Conservation (phyloP, 495 filamentous ascomycete species). For the Penicillium waksmanii region DNA sequence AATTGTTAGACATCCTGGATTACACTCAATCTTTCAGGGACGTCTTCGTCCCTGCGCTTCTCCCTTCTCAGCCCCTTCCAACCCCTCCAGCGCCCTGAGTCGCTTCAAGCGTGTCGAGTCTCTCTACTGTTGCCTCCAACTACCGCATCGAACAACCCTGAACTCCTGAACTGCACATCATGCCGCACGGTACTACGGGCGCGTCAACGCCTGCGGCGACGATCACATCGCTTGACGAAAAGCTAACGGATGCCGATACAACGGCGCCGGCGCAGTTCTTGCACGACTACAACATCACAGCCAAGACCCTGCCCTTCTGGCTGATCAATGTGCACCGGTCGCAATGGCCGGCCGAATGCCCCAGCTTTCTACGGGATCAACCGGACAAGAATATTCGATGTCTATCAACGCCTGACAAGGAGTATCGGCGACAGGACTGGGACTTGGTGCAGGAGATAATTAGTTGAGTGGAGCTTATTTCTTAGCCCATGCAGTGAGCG, state of each 20-base stretch:
- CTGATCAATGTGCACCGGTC: conserved; percentile 71
- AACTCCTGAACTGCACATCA: conserved; percentile 1
- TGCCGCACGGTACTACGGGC: conserved; percentile 20
- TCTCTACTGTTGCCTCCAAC: conserved; percentile 1
- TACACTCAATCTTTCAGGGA: conserved; percentile 5
- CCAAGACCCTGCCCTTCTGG: conserved; percentile 69
- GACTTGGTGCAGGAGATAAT: conserved; percentile 63
- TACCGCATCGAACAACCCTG: too few species aligned
- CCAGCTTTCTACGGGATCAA: conserved; percentile 64
- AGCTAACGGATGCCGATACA: conserved; percentile 25
- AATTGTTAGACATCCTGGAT: conserved; percentile 9
- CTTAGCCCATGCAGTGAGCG: not conserved
- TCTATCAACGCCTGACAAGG: conserved; percentile 64
- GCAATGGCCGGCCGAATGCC: conserved; percentile 66
- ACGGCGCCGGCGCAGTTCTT: conserved; percentile 16
- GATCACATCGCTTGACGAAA: conserved; percentile 31
- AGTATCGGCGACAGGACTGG: conserved; percentile 65
- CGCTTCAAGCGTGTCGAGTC: not conserved
- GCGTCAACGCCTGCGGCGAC: conserved; percentile 29
- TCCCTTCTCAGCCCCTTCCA: conserved; percentile 5
- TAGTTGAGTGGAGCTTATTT: conserved; percentile 34
- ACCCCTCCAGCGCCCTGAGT: conserved; percentile 19
- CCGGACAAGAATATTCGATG: conserved; percentile 53
- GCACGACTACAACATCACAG: conserved; percentile 6
- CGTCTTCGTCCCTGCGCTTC: conserved; percentile 4